Evolutionary conservation across 148 eudicot genomes (phyloP), one percentile per base, ranked within the genome.

Genomic region (Heliamphora exappendiculata): DNA sequence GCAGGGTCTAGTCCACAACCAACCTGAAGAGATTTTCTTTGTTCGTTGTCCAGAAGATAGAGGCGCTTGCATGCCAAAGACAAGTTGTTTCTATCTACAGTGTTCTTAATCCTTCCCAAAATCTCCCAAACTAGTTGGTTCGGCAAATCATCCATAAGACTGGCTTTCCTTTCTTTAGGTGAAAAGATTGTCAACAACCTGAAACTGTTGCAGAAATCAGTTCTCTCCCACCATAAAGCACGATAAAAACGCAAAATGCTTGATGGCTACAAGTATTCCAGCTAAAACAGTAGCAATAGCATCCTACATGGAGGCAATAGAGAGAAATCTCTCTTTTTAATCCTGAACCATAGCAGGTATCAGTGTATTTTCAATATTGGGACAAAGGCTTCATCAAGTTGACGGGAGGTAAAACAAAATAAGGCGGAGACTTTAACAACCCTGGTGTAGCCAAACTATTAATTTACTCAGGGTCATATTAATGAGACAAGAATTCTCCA

Each of bases 1-100:
- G 93, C 92, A 28, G 98, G 97, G 81, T 88, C 68, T 78, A 94
- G 83, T 55, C 98, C 97, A 82, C 98, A 92, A 24, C 98, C 97
- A 78, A 92, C 87, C 49, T 89, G 86, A 41, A 94, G 85, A 63
- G 45, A 83, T 73, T 65, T 85, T 72, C 98, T 89, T 73, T 88
- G 87, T 72, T 85, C 93, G 63, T 85, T 90, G 57, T 92, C 98
- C 22, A 94, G 80, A 72, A 82, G 78, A 62, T 82, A 81, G 55
- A 94, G 73, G 22, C 86, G 96, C 82, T 92, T 90, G 79, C 96
- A 90, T 49, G 89, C 76, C 72, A 92, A 81, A 73, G 97, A 92
- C 14, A 79, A 50, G 47, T 93, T 84, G 78, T 90, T 90, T 79
- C 87, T 90, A 67, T 94, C 97, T 14, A 29, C 65, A 28, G 85